phyloP scores from a whole-genome alignment of 768 basidiomycete species.

The Serendipita sp. region DNA sequence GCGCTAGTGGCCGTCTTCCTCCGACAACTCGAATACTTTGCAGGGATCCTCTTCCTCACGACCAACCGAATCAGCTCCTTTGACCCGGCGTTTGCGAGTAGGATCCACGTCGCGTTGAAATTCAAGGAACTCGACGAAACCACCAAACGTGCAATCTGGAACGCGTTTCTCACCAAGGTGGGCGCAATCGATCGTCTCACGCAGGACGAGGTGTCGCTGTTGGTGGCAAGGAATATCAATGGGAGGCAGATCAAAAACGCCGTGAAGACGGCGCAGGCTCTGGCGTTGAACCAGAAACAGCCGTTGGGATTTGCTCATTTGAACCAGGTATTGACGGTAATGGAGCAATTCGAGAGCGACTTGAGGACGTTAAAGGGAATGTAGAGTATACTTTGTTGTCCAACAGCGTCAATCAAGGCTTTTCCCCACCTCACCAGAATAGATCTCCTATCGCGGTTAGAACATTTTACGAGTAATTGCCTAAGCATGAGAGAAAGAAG shows the following conservation, averaged over 20 bases:
- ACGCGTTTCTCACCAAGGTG: constrained; percentile 39
- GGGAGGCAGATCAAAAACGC: constrained; percentile 59
- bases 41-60: constrained; percentile 27
- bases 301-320: constrained; percentile 36
- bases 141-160: constrained; percentile 47
- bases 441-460: no score
- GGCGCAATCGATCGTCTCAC: constrained; percentile 25
- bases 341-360: constrained; percentile 35
- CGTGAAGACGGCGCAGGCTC: constrained; percentile 42
- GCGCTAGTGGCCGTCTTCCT: constrained; percentile 58
- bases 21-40: constrained; percentile 21
- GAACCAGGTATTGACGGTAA: constrained; percentile 38
- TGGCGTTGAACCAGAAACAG: constrained; percentile 36
- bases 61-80: constrained; percentile 26
- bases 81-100: constrained; percentile 24
- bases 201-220: constrained; percentile 27
- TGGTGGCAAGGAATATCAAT: constrained; percentile 40
- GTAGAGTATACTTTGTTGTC: no score
- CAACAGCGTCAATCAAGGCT: no score
- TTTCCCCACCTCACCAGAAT: no score
- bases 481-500: no score
- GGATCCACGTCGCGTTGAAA: constrained; percentile 30
- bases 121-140: constrained; percentile 40
- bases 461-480: no score
- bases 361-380: no score